Percentiles rank a stretch among this genome's conserved stretches.
phyloP scores from a whole-genome alignment of 2,329 filamentous ascomycete species.

The Cercospora sojina region DNA sequence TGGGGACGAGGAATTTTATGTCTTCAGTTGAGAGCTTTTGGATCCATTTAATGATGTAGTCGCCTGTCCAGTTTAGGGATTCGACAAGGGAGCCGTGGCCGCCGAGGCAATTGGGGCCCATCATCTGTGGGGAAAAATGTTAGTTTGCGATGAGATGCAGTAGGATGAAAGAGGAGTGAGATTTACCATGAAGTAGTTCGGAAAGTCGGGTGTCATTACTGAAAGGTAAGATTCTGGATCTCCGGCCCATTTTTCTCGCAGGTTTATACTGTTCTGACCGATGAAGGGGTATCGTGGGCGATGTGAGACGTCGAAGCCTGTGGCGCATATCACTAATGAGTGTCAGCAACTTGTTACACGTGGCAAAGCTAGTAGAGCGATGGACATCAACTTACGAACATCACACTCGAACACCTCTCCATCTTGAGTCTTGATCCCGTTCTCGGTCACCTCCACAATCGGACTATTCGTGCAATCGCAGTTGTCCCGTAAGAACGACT shows the following conservation, averaged over 20 bases:
- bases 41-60: conserved; percentile 44
- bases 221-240: conserved; percentile 39
- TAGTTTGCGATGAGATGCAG: neutral
- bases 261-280: conserved; percentile 29
- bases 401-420: conserved; percentile 33
- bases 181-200: conserved; percentile 23
- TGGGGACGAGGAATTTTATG: neutral
- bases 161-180: neutral
- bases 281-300: conserved; percentile 31
- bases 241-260: conserved; percentile 40
- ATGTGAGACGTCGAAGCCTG: conserved; percentile 39
- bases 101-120: conserved; percentile 19
- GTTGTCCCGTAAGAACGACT: conserved; percentile 49
- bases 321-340: conserved; percentile 36
- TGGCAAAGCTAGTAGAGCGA: neutral
- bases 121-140: conserved; percentile 26
- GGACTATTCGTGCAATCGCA: conserved; percentile 43
- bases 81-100: conserved; percentile 21
- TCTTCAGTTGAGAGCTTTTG: neutral
- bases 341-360: neutral
- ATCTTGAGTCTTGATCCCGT: conserved; percentile 41
- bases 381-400: conserved; percentile 13
- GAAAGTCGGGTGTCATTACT: conserved; percentile 29
- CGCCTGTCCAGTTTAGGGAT: conserved; percentile 29
- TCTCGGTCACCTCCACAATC: conserved; percentile 40